Evolutionary conservation across 2,329 filamentous ascomycete genomes (phyloP).

Genomic region (Colletotrichum trifolii): DNA sequence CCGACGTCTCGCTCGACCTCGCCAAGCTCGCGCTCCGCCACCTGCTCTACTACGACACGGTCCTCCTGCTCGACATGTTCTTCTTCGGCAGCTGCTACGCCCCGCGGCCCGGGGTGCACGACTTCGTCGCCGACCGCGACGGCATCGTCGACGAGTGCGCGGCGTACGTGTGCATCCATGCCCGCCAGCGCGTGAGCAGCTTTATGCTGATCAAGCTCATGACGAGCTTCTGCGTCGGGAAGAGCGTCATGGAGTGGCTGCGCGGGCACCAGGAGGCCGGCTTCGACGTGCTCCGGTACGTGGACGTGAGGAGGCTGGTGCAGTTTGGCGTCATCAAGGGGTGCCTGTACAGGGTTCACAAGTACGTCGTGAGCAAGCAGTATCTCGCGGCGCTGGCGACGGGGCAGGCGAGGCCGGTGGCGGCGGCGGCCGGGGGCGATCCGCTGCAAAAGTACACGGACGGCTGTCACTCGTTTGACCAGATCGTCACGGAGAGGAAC

Average conservation of each 20-base stretch:
- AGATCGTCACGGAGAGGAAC: constrained; percentile 82
- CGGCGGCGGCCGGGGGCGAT: constrained; percentile 53
- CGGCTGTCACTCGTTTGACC: constrained; percentile 81
- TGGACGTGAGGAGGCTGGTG: constrained; percentile 91
- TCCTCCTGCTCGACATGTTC: constrained; percentile 93
- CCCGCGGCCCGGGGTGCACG: constrained; percentile 78
- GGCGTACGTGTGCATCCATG: constrained; percentile 76
- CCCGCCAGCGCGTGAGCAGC: constrained; percentile 59
- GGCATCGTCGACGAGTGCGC: constrained; percentile 88
- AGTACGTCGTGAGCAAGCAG: constrained; percentile 81
- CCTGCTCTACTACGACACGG: constrained; percentile 91
- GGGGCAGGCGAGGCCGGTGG: constrained; percentile 57
- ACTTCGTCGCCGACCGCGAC: constrained; percentile 80
- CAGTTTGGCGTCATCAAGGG: constrained; percentile 98
- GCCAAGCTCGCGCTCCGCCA: constrained; percentile 89
- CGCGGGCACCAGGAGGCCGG: constrained; percentile 75
- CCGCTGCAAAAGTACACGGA: constrained; percentile 76
- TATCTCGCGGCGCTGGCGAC: constrained; percentile 67
- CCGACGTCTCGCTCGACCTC: constrained; percentile 87
- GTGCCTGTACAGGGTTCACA: constrained; percentile 91
- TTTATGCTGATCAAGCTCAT: constrained; percentile 85
- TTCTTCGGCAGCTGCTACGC: constrained; percentile 94
- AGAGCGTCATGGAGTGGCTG: constrained; percentile 89
- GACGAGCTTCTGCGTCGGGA: constrained; percentile 83
- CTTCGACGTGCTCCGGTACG: constrained; percentile 74